Conservation (phyloP, 2,329 filamentous ascomycete genomes). For the Diaporthe amygdali region DNA sequence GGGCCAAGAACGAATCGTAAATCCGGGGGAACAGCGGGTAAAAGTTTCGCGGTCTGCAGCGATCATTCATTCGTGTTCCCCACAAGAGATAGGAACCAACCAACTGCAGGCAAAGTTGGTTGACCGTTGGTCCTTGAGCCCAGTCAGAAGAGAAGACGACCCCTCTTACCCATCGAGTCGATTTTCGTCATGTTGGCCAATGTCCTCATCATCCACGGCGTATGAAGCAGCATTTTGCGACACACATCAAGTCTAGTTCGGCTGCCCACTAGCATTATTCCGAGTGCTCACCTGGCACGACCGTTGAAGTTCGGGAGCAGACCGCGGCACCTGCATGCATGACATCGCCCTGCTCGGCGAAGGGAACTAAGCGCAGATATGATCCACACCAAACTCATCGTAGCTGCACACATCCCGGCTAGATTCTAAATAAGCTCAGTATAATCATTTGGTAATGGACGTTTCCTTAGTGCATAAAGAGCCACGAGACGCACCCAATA, state of each 20-base stretch:
- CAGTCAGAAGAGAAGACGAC: not conserved
- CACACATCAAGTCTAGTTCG: not conserved
- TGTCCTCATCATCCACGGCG: not conserved
- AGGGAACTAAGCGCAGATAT: not conserved
- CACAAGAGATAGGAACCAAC: not conserved
- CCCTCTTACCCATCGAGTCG: not conserved
- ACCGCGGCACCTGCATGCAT: not conserved
- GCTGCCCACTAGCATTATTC: not conserved
- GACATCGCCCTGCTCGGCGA: not conserved
- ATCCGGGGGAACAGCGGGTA: constrained; percentile 5
- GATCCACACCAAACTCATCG: not conserved
- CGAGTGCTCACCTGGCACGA: not conserved
- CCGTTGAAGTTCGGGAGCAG: not conserved
- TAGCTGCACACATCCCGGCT: not conserved
- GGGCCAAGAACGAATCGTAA: not conserved
- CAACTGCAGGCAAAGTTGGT: not conserved
- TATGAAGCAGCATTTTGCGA: not conserved
- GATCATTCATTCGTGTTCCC: not conserved
- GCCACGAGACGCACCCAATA: not conserved
- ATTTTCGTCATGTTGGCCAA: not conserved
- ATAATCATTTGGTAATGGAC: constrained; percentile 20
- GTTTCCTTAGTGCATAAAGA: not conserved
- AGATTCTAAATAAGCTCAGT: constrained; percentile 16
- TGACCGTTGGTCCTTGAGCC: not conserved
- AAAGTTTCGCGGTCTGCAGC: not conserved